Evolutionary conservation across 1,139 yeast species (phyloP), one percentile per base, ranked within the genome.

Genomic region (Geotrichum siamense): DNA sequence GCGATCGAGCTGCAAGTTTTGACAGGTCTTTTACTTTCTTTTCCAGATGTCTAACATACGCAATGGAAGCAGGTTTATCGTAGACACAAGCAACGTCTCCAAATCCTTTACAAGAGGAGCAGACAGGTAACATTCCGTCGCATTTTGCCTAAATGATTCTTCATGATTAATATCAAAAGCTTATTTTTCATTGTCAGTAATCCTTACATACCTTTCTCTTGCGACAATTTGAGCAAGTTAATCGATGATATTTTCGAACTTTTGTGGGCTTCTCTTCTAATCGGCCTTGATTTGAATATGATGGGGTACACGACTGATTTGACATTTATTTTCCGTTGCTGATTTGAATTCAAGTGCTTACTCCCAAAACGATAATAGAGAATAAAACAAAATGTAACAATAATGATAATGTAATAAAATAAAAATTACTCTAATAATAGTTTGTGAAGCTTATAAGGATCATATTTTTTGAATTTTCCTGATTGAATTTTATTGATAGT

Each of bases 11-110:
- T 8, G 31, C 35, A 16, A 30, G 22, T 23, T 38, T 39, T 5
- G 49, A 39, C 2, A 46, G 41, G 13, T 46, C 46, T 25, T 39
- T 42, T 10, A 46, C 43, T 37, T 38, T 36, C 25, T 43, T 42
- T 39, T 46, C 49, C 2, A 46, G 33, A 33, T 46, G 49, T 3
- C 49, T 29, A 31, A 46, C 49, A 36, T 46, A 46, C n/a, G 49
- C 46, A 17, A 46, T 46, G 5, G 49, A 46, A 1, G 49, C 43
- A 13, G 49, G 49, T 23, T 46, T 46, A 22, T 46, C 49, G 28
- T 46, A 46, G 9, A 43, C 23, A 37, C 49, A 46, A 8, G 39
- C 39, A 3, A 34, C 17, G 16, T 46, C 49, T 6, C 44, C 47
- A 39, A 43, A 38, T 5, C 40, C 44, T 34, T 39, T 43, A 30